phyloP scores from a whole-genome alignment of 179 eudicot species.

The Patellifolia procumbens region DNA sequence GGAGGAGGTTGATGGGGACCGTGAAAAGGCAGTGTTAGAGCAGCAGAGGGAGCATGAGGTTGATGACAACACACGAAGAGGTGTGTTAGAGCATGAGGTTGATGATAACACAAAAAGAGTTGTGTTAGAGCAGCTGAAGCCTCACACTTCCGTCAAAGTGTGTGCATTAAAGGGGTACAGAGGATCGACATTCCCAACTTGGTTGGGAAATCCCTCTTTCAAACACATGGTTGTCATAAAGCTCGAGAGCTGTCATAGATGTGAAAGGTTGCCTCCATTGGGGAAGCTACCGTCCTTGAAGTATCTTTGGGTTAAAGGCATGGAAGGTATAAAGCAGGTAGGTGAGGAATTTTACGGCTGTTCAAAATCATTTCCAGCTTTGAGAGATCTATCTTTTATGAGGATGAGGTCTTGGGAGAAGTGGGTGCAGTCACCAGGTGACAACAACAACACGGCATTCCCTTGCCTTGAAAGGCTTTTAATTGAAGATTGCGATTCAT shows the following conservation, averaged over 20 bases:
- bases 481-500: not conserved
- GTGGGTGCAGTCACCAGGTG: not conserved
- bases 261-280: not conserved
- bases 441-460: not conserved
- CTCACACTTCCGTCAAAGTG: not conserved
- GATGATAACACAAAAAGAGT: not conserved
- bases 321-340: not conserved
- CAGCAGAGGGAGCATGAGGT: no score
- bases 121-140: not conserved
- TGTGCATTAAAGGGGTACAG: not conserved
- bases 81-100: not conserved
- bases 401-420: not conserved
- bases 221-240: not conserved
- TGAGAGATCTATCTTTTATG: not conserved
- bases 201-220: not conserved
- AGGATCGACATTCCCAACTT: not conserved
- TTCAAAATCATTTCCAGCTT: not conserved
- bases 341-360: not conserved
- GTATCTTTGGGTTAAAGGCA: not conserved
- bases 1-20: not conserved
- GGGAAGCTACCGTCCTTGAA: not conserved
- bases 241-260: not conserved
- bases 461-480: not conserved
- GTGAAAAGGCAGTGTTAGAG: not conserved
- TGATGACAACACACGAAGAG: not conserved